These are phyloP conservation scores for Sugiyamaella floridensis DNA, from an alignment of 805 yeast genomes.

Conservation along the genomic window DNA sequence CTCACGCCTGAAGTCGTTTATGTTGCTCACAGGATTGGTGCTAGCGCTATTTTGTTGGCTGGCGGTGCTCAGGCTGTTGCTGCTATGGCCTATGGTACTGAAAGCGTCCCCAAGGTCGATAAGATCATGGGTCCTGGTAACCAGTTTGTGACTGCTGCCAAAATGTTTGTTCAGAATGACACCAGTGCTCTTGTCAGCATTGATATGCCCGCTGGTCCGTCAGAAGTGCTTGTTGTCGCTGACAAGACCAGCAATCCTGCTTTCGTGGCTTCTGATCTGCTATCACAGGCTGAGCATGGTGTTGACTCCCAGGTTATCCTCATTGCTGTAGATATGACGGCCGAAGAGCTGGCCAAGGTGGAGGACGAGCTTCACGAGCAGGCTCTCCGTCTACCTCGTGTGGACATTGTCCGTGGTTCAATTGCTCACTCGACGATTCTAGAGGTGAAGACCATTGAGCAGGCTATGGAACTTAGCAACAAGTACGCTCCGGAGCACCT, in stretches of 20 bases:
- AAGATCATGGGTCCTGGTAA: constrained; percentile 98
- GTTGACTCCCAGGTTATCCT: constrained; percentile 94
- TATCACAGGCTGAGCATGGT: constrained; percentile 99
- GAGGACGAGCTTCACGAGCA: constrained; percentile 81
- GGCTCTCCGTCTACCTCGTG: constrained; percentile 80
- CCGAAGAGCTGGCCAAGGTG: constrained; percentile 53
- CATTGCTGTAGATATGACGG: constrained; percentile 67
- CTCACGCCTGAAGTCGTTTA: constrained; percentile 96
- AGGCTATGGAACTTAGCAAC: constrained; percentile 84
- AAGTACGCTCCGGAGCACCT: constrained; percentile 96
- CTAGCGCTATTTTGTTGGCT: constrained; percentile 81
- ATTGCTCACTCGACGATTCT: constrained; percentile 86
- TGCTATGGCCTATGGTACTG: constrained; percentile 98
- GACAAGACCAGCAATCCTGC: constrained; percentile 85
- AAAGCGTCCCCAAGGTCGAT: constrained; percentile 84
- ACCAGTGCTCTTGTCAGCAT: constrained; percentile 91
- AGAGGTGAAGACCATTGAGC: constrained; percentile 57
- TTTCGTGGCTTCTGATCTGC: constrained; percentile 91
- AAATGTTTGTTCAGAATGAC: constrained; percentile 95
- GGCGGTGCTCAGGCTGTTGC: constrained; percentile 99
- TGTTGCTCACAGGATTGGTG: constrained; percentile 94
- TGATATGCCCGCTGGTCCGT: constrained; percentile 99
- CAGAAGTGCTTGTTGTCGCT: constrained; percentile 91
- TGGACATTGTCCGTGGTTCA: constrained; percentile 85
- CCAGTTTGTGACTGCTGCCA: constrained; percentile 98